A percentile compares a stretch with the other conserved stretches of the same genome.
These are phyloP conservation scores for Suhomyces tanzawaensis DNA, from an alignment of 805 yeast species.

Conservation along the genomic window DNA sequence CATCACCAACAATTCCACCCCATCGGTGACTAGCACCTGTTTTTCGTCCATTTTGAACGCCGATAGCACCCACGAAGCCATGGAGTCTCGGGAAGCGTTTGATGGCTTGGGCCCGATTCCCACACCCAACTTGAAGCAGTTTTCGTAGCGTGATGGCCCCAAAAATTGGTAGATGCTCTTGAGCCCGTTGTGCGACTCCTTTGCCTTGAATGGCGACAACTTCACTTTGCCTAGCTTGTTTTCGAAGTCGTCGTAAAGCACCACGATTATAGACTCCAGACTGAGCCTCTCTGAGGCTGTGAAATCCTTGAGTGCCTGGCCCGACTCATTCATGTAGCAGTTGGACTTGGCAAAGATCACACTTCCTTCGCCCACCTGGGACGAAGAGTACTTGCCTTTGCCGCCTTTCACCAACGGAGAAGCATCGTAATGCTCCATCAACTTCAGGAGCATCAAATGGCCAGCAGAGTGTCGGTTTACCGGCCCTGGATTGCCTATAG, in stretches of 20 bases:
- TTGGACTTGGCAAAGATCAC: conserved; percentile 35
- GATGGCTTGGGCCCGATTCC: conserved; percentile 44
- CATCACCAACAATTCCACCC: conserved; percentile 2
- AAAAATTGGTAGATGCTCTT: conserved; percentile 18
- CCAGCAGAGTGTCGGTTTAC: conserved; percentile 41
- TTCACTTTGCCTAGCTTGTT: conserved; percentile 27
- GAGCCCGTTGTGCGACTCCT: conserved; percentile 42
- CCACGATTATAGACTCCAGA: conserved; percentile 13
- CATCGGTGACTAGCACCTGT: conserved; percentile 9
- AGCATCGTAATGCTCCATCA: conserved; percentile 26
- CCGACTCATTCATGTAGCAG: conserved; percentile 41
- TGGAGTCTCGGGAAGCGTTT: conserved; percentile 30
- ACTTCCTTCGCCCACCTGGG: conserved; percentile 15
- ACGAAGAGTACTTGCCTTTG: conserved; percentile 27
- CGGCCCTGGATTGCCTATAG: conserved; percentile 43
- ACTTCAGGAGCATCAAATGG: conserved; percentile 28
- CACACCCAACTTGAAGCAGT: conserved; percentile 33
- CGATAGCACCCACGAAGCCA: conserved; percentile 44
- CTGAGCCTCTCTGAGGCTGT: conserved; percentile 18
- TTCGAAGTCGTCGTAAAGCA: conserved; percentile 42
- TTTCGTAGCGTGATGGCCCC: conserved; percentile 3
- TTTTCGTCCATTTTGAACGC: conserved; percentile 27
- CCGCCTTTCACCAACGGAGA: conserved; percentile 24
- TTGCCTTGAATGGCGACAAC: conserved; percentile 29
- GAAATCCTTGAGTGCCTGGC: conserved; percentile 25